Base-by-base conservation (phyloP, 2,329 filamentous ascomycete species). In the Neopestalotiopsis sp. region DNA sequence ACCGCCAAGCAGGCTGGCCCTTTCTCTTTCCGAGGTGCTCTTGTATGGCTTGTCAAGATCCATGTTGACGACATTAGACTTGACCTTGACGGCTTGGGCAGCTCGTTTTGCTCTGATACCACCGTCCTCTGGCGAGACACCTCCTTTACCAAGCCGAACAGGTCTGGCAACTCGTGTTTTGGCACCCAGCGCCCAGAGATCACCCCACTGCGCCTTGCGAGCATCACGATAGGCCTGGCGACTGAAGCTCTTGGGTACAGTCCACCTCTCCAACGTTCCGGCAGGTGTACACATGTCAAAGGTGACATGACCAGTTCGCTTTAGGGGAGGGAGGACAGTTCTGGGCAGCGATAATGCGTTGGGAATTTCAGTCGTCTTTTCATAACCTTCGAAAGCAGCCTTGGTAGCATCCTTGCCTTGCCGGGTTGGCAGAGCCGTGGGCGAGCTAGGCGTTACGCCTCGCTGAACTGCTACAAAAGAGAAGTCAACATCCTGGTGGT, bases 101-200 rank as follows among this genome's bases (percentile, higher is more conserved):
- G 74, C 79, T 53, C 73, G 5, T 64, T 76, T 76, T 14, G 83
- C 79, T 56, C 85, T 80, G 65, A 86, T 83, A 3, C 83, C 85
- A 4, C 84, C 84, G 53, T 87, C 86, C 34, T 84, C 81, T 0
- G 78, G 75, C 5, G 73, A 77, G 14, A 71, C 73, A 42, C 77
- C 81, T 30, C 74, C 79, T 71, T 77, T 79, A 66, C 92, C 92
- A 3, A 92, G 80, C 7, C 90, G 88, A 58, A 92, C 82, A 14
- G 83, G 84, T 61, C 93, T 84, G 2, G 81, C 77, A 4, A 92
- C 87, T 13, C 94, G 87, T 0, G 94, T 97, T 86, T 98, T 98
- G 28, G 95, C 95, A 0, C 96, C 96, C 0, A 98, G 85, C 0
- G 95, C 94, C 96, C 96, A 99, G 10, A 98, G 85, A 78, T 98